Evolutionary conservation across 345 rosid genomes (phyloP).

Genomic region (Euphorbia peplus): DNA sequence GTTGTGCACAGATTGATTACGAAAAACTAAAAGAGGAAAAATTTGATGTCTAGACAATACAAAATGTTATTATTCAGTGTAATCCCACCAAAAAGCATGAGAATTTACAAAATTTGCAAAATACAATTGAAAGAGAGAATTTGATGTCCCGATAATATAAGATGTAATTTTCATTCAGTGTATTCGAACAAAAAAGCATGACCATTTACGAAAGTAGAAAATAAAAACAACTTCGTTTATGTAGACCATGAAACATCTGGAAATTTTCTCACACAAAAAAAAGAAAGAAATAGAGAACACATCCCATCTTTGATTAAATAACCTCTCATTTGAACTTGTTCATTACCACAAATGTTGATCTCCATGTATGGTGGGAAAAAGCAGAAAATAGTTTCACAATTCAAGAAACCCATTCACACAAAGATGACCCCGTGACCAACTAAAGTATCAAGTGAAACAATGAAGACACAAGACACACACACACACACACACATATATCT

Average conservation of each 20-base stretch:
- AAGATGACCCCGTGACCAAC: not conserved
- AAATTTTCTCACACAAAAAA: not conserved
- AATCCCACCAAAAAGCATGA: not conserved
- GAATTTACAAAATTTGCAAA: not conserved
- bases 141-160: not conserved
- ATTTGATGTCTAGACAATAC: not conserved
- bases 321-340: not conserved
- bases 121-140: not conserved
- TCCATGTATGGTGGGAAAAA: not conserved
- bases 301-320: not conserved
- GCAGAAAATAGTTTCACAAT: not conserved
- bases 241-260: not conserved
- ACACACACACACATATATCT: too few species aligned
- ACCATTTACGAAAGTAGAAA: not conserved
- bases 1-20: not conserved
- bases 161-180: not conserved
- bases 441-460: not conserved
- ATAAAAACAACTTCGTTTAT: not conserved
- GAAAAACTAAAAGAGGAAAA: not conserved
- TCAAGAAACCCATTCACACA: too few species aligned
- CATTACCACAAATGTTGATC: not conserved
- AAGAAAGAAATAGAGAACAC: not conserved
- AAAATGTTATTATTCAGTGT: not conserved
- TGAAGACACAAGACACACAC: too few species aligned
- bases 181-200: not conserved